Conservation (phyloP, 176 grass and related monocot genomes). For the Saccharum officinarum region DNA sequence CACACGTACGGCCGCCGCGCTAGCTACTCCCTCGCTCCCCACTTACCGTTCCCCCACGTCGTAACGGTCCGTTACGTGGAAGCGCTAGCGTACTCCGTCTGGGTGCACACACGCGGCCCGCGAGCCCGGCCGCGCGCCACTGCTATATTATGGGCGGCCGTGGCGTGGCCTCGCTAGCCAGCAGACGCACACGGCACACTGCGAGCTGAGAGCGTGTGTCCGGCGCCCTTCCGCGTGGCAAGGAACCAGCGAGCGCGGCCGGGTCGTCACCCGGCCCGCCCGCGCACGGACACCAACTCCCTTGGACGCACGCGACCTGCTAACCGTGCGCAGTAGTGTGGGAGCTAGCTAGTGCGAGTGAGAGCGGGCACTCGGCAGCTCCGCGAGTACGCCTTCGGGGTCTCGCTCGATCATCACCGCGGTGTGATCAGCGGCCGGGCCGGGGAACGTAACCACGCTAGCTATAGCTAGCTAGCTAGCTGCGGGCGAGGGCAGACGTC, state of each 20-base stretch:
- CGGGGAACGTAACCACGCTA: too few relatives aligned
- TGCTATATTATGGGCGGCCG: conserved; percentile 15
- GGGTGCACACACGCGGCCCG: neutral
- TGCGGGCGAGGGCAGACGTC: too few relatives aligned
- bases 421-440: neutral
- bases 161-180: neutral
- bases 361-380: neutral
- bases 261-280: too few relatives aligned
- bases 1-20: neutral
- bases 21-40: too few relatives aligned
- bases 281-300: neutral
- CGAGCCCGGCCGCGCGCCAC: neutral
- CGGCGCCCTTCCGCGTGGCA: too few relatives aligned
- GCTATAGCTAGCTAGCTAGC: too few relatives aligned
- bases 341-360: too few relatives aligned
- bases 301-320: neutral
- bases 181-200: neutral
- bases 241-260: too few relatives aligned
- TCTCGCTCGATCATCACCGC: neutral
- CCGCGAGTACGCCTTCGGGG: too few relatives aligned
- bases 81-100: too few relatives aligned
- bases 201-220: too few relatives aligned
- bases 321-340: neutral
- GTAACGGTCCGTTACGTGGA: neutral
- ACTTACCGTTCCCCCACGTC: neutral